A percentile compares a stretch with the other conserved stretches of the same genome.
Conservation (phyloP, 148 eudicot genomes). For the Fallopia convolvulus region DNA sequence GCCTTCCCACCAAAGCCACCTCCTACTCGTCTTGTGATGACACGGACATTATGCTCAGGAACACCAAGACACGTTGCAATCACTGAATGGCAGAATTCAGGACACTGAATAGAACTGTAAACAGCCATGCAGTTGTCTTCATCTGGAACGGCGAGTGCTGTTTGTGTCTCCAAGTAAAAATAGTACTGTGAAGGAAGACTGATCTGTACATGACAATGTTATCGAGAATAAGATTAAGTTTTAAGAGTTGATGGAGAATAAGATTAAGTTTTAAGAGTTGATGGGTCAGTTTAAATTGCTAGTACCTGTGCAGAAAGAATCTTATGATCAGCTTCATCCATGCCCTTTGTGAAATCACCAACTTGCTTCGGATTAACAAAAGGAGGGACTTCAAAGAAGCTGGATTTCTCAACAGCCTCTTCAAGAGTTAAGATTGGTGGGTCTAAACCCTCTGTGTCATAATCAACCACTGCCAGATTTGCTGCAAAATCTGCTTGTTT, state of each 20-base stretch:
- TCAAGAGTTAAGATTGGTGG: slow-evolving; percentile 84
- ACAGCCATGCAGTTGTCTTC: slow-evolving; percentile 87
- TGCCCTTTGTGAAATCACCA: slow-evolving; percentile 79
- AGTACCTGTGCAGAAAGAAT: slow-evolving; percentile 74
- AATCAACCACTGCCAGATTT: slow-evolving; percentile 51
- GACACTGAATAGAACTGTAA: slow-evolving; percentile 70
- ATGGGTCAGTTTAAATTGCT: not conserved
- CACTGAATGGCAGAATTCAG: slow-evolving; percentile 52
- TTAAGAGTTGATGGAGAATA: not conserved
- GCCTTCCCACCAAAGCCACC: slow-evolving; percentile 98
- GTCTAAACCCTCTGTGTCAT: slow-evolving; percentile 55
- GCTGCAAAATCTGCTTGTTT: slow-evolving; percentile 74
- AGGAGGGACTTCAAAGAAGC: slow-evolving; percentile 69
- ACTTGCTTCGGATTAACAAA: slow-evolving; percentile 43
- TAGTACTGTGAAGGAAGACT: slow-evolving; percentile 72
- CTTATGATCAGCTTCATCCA: slow-evolving; percentile 88
- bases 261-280: not conserved
- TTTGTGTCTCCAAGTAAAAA: slow-evolving; percentile 87
- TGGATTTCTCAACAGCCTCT: slow-evolving; percentile 78
- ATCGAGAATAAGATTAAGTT: not conserved
- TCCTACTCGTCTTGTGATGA: slow-evolving; percentile 86
- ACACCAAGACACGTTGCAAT: slow-evolving; percentile 75
- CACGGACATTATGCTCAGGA: slow-evolving; percentile 85
- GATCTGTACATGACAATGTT: slow-evolving; percentile 32
- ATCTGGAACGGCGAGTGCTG: slow-evolving; percentile 85